Conservation (phyloP, 257 asterid species). For the Gentiana dahurica region DNA sequence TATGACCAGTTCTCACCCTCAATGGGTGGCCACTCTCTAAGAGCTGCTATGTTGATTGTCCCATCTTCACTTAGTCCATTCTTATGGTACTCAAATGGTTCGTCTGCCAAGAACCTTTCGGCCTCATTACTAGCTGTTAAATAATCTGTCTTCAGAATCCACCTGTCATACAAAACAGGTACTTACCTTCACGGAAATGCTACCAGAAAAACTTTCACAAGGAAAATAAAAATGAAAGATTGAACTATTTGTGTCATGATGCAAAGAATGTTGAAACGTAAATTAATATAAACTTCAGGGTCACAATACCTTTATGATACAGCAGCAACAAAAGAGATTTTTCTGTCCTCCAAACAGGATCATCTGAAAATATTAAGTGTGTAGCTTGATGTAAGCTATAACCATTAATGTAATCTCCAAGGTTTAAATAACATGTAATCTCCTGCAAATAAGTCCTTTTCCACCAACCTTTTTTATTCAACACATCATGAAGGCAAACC, state of each 20-base stretch:
- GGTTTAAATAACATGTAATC: too few species aligned
- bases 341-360: constrained; percentile 74
- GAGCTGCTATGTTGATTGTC: constrained; percentile 86
- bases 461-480: too few species aligned
- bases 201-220: too few species aligned
- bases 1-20: constrained; percentile 68
- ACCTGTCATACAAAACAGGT: constrained; percentile 39
- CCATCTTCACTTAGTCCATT: constrained; percentile 81
- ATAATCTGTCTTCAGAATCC: constrained; percentile 89
- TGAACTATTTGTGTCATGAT: background rate
- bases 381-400: constrained; percentile 66
- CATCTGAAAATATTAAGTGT: constrained; percentile 72
- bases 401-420: constrained; percentile 52
- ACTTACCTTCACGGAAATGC: too few species aligned
- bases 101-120: constrained; percentile 60
- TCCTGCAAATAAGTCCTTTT: too few species aligned
- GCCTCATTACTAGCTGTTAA: constrained; percentile 70
- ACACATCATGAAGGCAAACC: too few species aligned
- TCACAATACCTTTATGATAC: constrained; percentile 80
- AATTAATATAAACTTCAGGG: too few species aligned
- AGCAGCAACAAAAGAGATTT: constrained; percentile 83
- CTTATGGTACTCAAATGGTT: constrained; percentile 75
- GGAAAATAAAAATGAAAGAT: too few species aligned
- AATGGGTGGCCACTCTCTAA: constrained; percentile 67
- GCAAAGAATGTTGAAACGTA: too few species aligned